A percentile compares a stretch with the other conserved stretches of the same genome.
phyloP scores from a whole-genome alignment of 2,329 filamentous ascomycete species.

The Clonostachys chloroleuca region DNA sequence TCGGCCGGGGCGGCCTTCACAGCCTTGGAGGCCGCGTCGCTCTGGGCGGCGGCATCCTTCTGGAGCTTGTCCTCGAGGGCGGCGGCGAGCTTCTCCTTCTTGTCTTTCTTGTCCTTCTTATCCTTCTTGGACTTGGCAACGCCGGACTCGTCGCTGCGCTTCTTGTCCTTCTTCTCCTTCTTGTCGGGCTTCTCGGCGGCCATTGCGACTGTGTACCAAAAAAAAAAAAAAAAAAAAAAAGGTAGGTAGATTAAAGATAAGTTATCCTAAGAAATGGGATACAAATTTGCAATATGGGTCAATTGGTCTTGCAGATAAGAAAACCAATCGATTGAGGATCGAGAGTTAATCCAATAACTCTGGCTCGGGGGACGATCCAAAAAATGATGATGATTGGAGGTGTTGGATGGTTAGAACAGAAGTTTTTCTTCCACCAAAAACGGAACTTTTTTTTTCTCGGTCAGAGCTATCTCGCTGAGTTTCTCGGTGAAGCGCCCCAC shows the following conservation, averaged over 20 bases:
- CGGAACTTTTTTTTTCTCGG: no score
- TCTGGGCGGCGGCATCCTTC: conserved; percentile 42
- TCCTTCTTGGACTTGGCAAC: conserved; percentile 53
- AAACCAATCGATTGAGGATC: no score
- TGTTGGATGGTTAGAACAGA: no score
- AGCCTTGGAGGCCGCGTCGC: conserved; percentile 28
- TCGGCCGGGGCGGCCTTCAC: conserved; percentile 23
- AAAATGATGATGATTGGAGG: no score
- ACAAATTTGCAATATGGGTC: background rate
- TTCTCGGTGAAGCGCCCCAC: no score
- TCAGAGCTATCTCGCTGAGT: no score
- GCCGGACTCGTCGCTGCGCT: conserved; percentile 49
- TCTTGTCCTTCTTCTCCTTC: conserved; percentile 57
- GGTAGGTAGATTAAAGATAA: no score
- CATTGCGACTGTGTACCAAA: conserved; percentile 20
- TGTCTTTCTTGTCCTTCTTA: conserved; percentile 64
- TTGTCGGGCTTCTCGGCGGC: conserved; percentile 43
- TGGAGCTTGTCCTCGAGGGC: conserved; percentile 63
- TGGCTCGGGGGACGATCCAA: no score
- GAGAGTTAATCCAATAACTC: no score
- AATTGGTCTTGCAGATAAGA: background rate
- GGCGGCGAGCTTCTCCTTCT: conserved; percentile 68
- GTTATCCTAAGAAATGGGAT: no score
- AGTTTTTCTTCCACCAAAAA: no score
- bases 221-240: no score